Evolutionary conservation across 495 filamentous ascomycete genomes (phyloP), one percentile per base, ranked within the genome.

Genomic region (Astrothelium macrocarpum): DNA sequence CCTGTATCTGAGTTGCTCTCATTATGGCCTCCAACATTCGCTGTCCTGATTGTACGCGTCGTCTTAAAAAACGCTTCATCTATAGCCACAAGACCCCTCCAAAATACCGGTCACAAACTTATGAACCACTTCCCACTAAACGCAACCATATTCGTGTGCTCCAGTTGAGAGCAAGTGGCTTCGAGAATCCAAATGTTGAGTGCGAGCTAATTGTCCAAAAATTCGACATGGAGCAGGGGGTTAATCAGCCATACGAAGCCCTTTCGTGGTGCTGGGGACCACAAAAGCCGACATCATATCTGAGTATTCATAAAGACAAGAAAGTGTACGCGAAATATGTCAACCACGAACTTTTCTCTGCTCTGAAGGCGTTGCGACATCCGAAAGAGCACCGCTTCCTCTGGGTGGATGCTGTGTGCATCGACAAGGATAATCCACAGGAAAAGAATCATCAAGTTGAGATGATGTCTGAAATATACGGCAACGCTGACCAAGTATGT

Each of bases 381-480:
- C 45, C 20, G 5, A 18, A 18, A 18, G n/a, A 49, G n/a, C 12
- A 18, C 20, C 12, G 14, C 12, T 16, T 18, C 12, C 1, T 76
- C 64, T 70, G 43, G 61, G 26, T 58, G 5, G 61, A 63, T 12
- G 61, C 61, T 9, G 18, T 63, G 3, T 58, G 62, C 62, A 58
- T 58, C 2, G 36, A 67, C 70, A 43, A 58, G 32, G 25, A 53
- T 1, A 32, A 32, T 32, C 32, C 32, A 34, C 5, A 25, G 0
- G 61, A 63, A 11, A 63, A 63, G 28, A 39, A n/a, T n/a, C 14
- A 32, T 0, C 61, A 63, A 25, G 61, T 63, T 0, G 26, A 77
- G 76, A 79, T 79, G 72, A 77, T 79, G 49, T 12, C 61, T 56
- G 16, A 25, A 20, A 63, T 63, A 2, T 63, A 63, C 23, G 25